Evolutionary conservation across 176 grass and related monocot genomes (phyloP).

Genomic region (Avena atlantica): DNA sequence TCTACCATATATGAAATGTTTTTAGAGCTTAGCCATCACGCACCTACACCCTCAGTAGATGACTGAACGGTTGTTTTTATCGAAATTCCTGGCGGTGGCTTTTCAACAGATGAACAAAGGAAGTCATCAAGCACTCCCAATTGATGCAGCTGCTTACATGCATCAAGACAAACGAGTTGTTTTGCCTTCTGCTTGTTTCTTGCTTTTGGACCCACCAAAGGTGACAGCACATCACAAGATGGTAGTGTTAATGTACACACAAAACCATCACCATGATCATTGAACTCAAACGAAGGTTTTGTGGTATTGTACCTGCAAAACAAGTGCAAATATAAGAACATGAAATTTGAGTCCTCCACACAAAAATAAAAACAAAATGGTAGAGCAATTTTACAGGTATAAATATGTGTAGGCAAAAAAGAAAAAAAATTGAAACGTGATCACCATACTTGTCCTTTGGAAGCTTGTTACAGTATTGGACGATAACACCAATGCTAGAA

Average conservation of each 20-base stretch:
- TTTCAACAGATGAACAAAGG: conserved; percentile 58
- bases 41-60: conserved; percentile 69
- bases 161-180: conserved; percentile 78
- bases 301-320: conserved; percentile 59
- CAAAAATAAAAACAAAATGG: conserved; percentile 15
- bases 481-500: conserved; percentile 70
- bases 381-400: neutral
- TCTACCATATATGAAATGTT: conserved; percentile 33
- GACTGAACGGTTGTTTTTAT: conserved; percentile 23
- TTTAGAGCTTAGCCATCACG: conserved; percentile 26
- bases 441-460: conserved; percentile 72
- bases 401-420: conserved; percentile 35
- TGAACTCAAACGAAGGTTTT: conserved; percentile 61
- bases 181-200: conserved; percentile 74
- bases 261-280: conserved; percentile 48
- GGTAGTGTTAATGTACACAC: conserved; percentile 79
- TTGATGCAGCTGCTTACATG: conserved; percentile 87
- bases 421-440: conserved; percentile 28
- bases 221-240: conserved; percentile 64
- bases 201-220: conserved; percentile 57
- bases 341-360: neutral
- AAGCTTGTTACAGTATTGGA: conserved; percentile 76
- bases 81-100: conserved; percentile 25
- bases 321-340: neutral
- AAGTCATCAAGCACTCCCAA: conserved; percentile 72